These are phyloP conservation scores for Pythium apleroticum DNA, from an alignment of 352 stramenopile genomes.

Conservation along the genomic window DNA sequence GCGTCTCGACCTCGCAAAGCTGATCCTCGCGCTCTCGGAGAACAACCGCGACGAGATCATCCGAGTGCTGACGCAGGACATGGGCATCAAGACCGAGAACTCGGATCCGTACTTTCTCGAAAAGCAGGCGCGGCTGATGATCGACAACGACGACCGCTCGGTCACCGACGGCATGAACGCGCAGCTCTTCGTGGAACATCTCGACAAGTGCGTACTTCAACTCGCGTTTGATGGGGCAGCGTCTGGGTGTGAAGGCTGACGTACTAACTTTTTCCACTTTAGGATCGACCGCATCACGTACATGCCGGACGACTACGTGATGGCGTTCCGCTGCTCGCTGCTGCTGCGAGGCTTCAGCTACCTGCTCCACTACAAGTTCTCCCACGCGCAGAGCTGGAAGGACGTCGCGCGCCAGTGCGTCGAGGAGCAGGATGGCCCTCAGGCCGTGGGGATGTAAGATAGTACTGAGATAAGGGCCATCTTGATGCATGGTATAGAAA, in stretches of 20 bases:
- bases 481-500: constrained; percentile 9
- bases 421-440: constrained; percentile 34
- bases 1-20: constrained; percentile 68
- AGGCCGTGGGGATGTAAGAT: background rate
- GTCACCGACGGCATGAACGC: constrained; percentile 85
- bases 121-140: constrained; percentile 82
- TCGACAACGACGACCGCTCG: constrained; percentile 81
- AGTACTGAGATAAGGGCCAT: background rate
- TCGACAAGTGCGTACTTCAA: constrained; percentile 76
- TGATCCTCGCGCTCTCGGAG: constrained; percentile 83
- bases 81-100: constrained; percentile 73
- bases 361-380: constrained; percentile 85
- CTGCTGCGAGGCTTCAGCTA: constrained; percentile 86
- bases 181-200: constrained; percentile 83
- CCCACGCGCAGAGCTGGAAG: constrained; percentile 81
- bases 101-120: constrained; percentile 84
- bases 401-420: constrained; percentile 63
- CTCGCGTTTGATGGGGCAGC: background rate
- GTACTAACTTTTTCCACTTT: background rate
- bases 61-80: constrained; percentile 67
- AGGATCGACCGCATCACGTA: constrained; percentile 82
- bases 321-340: constrained; percentile 85
- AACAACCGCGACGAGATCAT: constrained; percentile 77
- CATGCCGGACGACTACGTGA: constrained; percentile 86
- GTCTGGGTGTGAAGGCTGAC: background rate